Evolutionary conservation across 257 asterid genomes (phyloP), one percentile per base, ranked within the genome.

Genomic region (Coffea eugenioides): DNA sequence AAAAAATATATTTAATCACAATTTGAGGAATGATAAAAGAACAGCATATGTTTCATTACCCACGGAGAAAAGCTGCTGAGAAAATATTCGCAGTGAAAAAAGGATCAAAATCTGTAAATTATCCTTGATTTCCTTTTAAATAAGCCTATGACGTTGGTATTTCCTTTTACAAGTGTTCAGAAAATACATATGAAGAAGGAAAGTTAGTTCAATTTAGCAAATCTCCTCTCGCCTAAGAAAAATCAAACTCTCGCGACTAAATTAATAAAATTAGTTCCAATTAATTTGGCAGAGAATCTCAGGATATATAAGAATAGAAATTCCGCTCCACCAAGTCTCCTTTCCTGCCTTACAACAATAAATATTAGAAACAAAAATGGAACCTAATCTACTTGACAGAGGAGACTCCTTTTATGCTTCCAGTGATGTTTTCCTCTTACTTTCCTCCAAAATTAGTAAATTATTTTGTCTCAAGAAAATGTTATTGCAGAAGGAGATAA

Each of bases 231-330:
- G 45, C 8, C 5, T 70, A 25, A 52, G 8, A 20, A 56, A 36
- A 77, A 21, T 31, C 43, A 27, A 61, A 23, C 12, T 68, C 41
- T 5, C 31, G 34, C 20, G 10, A 68, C 4, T n/a, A n/a, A 14
- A 71, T 20, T 21, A 51, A 79, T 21, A 15, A 64, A 49, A 27
- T 39, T 8, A 61, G n/a, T 27, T 64, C 74, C 45, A 31, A 31
- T 49, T 48, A 75, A 61, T 71, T 49, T 31, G 31, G 59, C 66
- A 54, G 62, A 16, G 8, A 70, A 77, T 49, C 76, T 65, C 71
- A 54, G 70, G 56, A 82, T 62, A 4, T 13, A 4, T 12, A 67
- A 49, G 7, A 18, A 51, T 51, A 43, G 4, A 76, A 76, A 8
- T 6, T 51, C 27, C 31, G 51, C 34, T 3, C 36, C 21, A 13